Base-by-base conservation (phyloP, 2,329 filamentous ascomycete genomes). In the Sporothrix pseudoabietina region DNA sequence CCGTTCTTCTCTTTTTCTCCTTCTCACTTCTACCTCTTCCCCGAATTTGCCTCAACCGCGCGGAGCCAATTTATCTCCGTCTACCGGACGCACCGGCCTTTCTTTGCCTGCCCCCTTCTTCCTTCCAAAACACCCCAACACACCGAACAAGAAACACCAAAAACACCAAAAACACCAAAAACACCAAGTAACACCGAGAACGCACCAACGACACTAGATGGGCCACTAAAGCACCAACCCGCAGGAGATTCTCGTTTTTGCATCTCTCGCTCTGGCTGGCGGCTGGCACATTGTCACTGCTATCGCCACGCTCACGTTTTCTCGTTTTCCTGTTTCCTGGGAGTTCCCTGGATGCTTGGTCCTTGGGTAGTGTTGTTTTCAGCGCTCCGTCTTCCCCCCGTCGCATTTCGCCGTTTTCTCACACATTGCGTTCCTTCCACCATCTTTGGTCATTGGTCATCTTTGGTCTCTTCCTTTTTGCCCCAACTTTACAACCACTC, bases 1-100 rank as follows among this genome's bases (percentile, higher is more conserved):
- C 14, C 44, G n/a, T 14, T 6, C 1, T 7, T 22, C 14, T n/a
- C n/a, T 55, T 8, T 71, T 26, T n/a, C 22, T 8, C 14, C n/a
- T 41, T 39, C 26, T 39, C 30, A 16, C 47, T 26, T 54, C 41
- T 14, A 35, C 35, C 16, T 55, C 47, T 39, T 55, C 35, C 30
- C 47, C 32, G 16, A 71, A 54, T 39, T 55, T 52, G 35, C 72
- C 47, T 44, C 71, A 30, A 54, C 19, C 26, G 22, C 66, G 41
- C 66, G 71, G 71, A 63, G 47, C 30, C 65, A 30, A 55, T 73
- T 73, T 73, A 70, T 70, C 71, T 73, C 71, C 71, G 71, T 54
- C 65, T 22, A 65, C 54, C 44, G 55, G 65, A 57, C 35, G 5
- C 71, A 47, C 59, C 71, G 71, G 59, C 41, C n/a, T 30, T 26